Evolutionary conservation across 129 eudicot genomes (phyloP).

Genomic region (Oenanthe sinensis): DNA sequence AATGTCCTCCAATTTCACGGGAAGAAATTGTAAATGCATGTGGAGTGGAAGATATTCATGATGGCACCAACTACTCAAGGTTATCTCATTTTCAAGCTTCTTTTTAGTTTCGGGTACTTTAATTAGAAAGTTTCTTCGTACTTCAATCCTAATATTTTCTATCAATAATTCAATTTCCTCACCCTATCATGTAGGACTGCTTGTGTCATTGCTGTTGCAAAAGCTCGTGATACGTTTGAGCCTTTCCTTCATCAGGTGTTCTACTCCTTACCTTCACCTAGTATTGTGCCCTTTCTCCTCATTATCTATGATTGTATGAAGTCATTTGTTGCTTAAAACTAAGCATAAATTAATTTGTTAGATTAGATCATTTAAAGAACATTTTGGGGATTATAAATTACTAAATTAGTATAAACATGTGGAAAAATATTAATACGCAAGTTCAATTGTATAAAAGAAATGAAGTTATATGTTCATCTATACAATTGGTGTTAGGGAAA

Average conservation of each 20-base stretch:
- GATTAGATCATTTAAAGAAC: neutral
- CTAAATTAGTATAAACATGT: neutral
- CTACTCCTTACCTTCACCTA: neutral
- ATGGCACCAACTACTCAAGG: slow-evolving; percentile 98
- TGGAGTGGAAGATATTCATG: slow-evolving; percentile 99
- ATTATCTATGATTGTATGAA: neutral
- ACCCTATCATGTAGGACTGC: slow-evolving; percentile 58
- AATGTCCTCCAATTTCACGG: slow-evolving; percentile 95
- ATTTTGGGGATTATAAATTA: neutral
- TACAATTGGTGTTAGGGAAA: neutral
- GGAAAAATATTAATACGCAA: neutral
- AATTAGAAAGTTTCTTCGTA: neutral
- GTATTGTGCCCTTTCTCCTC: neutral
- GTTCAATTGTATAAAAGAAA: neutral
- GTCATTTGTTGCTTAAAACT: neutral
- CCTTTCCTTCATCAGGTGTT: slow-evolving; percentile 93
- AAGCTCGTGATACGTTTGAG: slow-evolving; percentile 96
- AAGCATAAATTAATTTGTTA: neutral
- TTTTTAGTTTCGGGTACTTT: neutral
- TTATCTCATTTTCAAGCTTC: slow-evolving; percentile 15
- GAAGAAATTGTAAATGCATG: slow-evolving; percentile 99
- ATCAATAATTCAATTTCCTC: neutral
- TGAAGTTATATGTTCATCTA: no score
- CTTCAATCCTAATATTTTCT: slow-evolving; percentile 4
- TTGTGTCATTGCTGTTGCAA: slow-evolving; percentile 95